phyloP scores from a whole-genome alignment of 352 stramenopile species.

The Aphanomyces euteiches region DNA sequence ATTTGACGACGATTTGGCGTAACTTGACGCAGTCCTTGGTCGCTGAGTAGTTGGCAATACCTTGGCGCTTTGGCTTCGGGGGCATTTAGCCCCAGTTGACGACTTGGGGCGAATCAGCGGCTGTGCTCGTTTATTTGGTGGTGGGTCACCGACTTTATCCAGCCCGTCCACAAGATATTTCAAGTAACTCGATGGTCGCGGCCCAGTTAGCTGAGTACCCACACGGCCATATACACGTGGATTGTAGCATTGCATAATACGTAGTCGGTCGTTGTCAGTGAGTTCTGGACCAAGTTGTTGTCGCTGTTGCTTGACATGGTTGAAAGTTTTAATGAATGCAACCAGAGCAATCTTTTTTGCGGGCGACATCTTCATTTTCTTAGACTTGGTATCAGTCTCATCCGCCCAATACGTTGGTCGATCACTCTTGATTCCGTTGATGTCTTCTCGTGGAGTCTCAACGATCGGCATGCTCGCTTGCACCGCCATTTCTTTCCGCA shows the following conservation, averaged over 20 bases:
- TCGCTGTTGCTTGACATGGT: not conserved
- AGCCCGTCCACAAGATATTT: constrained; percentile 17
- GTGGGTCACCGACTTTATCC: constrained; percentile 16
- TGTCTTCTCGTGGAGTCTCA: not conserved
- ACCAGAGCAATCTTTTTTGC: not conserved
- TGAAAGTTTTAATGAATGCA: constrained; percentile 12
- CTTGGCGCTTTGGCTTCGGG: not conserved
- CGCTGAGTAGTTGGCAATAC: not conserved
- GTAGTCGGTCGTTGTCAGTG: constrained; percentile 3
- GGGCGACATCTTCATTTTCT: not conserved
- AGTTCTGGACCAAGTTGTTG: not conserved
- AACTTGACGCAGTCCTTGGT: constrained; percentile 12
- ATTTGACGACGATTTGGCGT: constrained; percentile 23
- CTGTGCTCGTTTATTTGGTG: not conserved
- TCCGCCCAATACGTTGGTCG: not conserved
- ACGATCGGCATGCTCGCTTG: not conserved
- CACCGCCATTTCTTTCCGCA: constrained; percentile 10
- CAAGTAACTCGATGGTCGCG: not conserved
- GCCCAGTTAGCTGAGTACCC: no score
- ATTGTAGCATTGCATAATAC: constrained; percentile 21
- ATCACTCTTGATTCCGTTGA: not conserved
- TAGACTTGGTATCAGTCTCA: not conserved
- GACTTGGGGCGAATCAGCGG: constrained; percentile 4
- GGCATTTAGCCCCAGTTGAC: not conserved
- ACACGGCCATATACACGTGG: constrained; percentile 12